Conservation (phyloP, 306 rosid genomes). For the Acmispon strigosus region DNA sequence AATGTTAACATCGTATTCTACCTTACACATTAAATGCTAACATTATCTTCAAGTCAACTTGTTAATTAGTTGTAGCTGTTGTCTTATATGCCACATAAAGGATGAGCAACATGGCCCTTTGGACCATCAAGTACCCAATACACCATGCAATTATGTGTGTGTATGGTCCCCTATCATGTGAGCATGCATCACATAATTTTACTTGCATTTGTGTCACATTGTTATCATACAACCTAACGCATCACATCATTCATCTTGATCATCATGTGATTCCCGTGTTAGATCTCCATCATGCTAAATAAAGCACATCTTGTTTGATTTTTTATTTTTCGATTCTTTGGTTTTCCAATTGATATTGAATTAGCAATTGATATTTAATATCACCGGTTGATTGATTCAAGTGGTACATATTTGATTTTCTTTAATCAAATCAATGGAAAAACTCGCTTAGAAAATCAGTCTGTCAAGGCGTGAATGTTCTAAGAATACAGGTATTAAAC, state of each 20-base stretch:
- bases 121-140: conserved; percentile 29
- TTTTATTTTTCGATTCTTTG: background rate
- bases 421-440: too few species aligned
- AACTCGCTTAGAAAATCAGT: too few species aligned
- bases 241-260: conserved; percentile 43
- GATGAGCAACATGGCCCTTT: conserved; percentile 13
- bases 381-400: too few species aligned
- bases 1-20: conserved; percentile 7
- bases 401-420: too few species aligned
- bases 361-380: too few species aligned
- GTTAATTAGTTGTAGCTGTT: conserved; percentile 17
- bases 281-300: conserved; percentile 37
- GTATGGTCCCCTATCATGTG: conserved; percentile 63
- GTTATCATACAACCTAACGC: conserved; percentile 51
- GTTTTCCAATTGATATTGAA: conserved; percentile 3
- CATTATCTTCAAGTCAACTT: conserved; percentile 13
- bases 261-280: conserved; percentile 45
- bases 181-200: conserved; percentile 37
- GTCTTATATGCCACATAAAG: conserved; percentile 34
- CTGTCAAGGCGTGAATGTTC: too few species aligned
- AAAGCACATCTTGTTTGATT: background rate
- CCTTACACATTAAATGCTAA: conserved; percentile 12
- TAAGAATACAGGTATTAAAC: too few species aligned
- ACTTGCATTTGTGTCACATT: conserved; percentile 34
- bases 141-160: conserved; percentile 14